Conservation (phyloP, 2,329 filamentous ascomycete genomes). For the Neopestalotiopsis clavispora region DNA sequence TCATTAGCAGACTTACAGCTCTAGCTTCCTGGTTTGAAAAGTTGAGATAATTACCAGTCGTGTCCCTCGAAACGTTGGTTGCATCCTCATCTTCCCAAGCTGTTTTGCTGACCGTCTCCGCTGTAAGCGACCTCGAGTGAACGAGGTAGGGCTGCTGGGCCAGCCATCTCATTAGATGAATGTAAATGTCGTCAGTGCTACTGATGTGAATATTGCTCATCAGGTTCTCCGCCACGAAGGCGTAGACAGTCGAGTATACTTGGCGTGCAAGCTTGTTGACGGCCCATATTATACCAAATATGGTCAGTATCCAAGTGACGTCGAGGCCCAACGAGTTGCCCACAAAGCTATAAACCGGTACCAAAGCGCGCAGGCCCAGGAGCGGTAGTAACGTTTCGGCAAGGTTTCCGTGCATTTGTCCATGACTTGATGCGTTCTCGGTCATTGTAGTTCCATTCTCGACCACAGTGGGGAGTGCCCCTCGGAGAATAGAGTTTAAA, state of each 20-base stretch:
- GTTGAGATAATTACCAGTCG: conserved; percentile 54
- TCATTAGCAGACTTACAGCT: conserved; percentile 39
- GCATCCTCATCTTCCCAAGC: conserved; percentile 54
- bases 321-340: conserved; percentile 53
- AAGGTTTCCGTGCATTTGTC: conserved; percentile 22
- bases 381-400: conserved; percentile 50
- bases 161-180: conserved; percentile 63
- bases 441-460: conserved; percentile 24
- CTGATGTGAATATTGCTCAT: conserved; percentile 58
- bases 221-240: conserved; percentile 49
- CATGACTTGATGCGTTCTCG: conserved; percentile 21
- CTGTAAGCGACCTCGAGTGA: conserved; percentile 57
- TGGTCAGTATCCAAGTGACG: conserved; percentile 50
- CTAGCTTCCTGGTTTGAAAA: conserved; percentile 63
- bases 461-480: conserved; percentile 23
- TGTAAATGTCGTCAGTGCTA: conserved; percentile 62
- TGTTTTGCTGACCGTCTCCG: conserved; percentile 58
- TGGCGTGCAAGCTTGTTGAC: conserved; percentile 44
- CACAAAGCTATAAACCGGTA: conserved; percentile 51
- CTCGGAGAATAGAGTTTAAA: conserved; percentile 25
- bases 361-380: conserved; percentile 46
- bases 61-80: conserved; percentile 34
- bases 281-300: conserved; percentile 54
- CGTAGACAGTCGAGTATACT: conserved; percentile 38
- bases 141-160: conserved; percentile 56